Conservation (phyloP, 768 basidiomycete species). For the Gelatoporia subvermispora region DNA sequence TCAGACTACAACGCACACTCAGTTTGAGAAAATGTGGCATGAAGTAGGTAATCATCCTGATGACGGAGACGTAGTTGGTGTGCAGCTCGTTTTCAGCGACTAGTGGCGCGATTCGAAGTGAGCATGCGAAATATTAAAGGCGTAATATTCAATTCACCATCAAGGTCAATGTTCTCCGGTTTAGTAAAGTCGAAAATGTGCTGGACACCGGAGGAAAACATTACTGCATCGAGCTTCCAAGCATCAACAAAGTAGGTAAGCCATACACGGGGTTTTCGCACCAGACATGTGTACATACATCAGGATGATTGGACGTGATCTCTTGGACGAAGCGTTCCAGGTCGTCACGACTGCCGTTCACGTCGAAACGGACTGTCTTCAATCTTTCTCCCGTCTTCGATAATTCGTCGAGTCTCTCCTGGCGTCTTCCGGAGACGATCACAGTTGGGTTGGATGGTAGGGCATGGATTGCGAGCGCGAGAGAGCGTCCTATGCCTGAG, state of each 20-base stretch:
- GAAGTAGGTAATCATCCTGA: slow-evolving; percentile 43
- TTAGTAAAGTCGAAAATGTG: slow-evolving; percentile 42
- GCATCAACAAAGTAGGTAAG: too few relatives aligned
- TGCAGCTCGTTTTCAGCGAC: slow-evolving; percentile 43
- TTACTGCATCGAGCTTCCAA: slow-evolving; percentile 47
- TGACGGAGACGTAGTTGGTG: slow-evolving; percentile 49
- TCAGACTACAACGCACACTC: slow-evolving; percentile 31
- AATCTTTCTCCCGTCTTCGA: slow-evolving; percentile 29
- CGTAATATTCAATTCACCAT: slow-evolving; percentile 26
- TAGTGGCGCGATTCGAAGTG: slow-evolving; percentile 23
- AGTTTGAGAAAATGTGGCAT: slow-evolving; percentile 52
- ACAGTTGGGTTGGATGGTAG: slow-evolving; percentile 46
- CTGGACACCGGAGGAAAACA: slow-evolving; percentile 52
- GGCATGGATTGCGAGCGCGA: slow-evolving; percentile 44
- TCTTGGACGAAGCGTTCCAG: slow-evolving; percentile 38
- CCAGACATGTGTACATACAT: slow-evolving; percentile 30
- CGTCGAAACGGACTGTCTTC: slow-evolving; percentile 39
- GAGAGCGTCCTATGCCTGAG: slow-evolving; percentile 51
- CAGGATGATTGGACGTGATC: slow-evolving; percentile 39
- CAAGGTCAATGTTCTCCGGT: slow-evolving; percentile 36
- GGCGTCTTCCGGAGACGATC: slow-evolving; percentile 46
- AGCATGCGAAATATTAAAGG: too few relatives aligned
- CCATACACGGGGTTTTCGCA: too few relatives aligned
- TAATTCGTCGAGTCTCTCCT: slow-evolving; percentile 50
- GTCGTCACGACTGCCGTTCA: slow-evolving; percentile 32